A percentile compares a stretch with the other conserved stretches of the same genome.
Evolutionary conservation across 768 basidiomycete species (phyloP).

Genomic region (Cyathus striatus): DNA sequence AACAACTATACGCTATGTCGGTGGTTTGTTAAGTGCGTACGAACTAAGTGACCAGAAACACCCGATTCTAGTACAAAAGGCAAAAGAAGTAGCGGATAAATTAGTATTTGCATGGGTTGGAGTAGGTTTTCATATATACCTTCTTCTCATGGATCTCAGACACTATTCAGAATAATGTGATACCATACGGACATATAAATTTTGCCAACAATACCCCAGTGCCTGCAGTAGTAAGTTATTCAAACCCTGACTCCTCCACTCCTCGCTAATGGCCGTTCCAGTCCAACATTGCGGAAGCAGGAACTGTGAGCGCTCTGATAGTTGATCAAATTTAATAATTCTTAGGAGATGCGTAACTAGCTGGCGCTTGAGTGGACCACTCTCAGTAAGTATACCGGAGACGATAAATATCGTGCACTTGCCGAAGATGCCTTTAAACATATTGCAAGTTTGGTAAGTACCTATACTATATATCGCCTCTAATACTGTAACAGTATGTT

Average conservation of each 20-base stretch:
- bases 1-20: slow-evolving; percentile 71
- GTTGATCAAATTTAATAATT: not conserved
- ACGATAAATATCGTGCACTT: slow-evolving; percentile 44
- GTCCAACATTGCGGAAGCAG: slow-evolving; percentile 54
- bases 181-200: slow-evolving; percentile 36
- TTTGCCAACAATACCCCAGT: slow-evolving; percentile 40
- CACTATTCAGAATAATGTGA: slow-evolving; percentile 28
- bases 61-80: slow-evolving; percentile 51
- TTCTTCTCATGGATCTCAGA: too few relatives aligned
- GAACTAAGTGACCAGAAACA: slow-evolving; percentile 56
- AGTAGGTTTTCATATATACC: too few relatives aligned
- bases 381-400: slow-evolving; percentile 39
- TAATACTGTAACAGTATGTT: too few relatives aligned
- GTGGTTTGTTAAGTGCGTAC: slow-evolving; percentile 61
- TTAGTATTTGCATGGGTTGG: slow-evolving; percentile 56
- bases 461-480: not conserved
- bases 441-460: slow-evolving; percentile 36
- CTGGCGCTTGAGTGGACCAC: slow-evolving; percentile 44
- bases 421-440: slow-evolving; percentile 40
- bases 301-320: slow-evolving; percentile 28
- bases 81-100: slow-evolving; percentile 59
- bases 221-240: slow-evolving; percentile 18
- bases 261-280: slow-evolving; percentile 9
- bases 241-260: not conserved
- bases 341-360: slow-evolving; percentile 19